Base-by-base conservation (phyloP, 2,329 filamentous ascomycete species). In the Curvularia sp. region DNA sequence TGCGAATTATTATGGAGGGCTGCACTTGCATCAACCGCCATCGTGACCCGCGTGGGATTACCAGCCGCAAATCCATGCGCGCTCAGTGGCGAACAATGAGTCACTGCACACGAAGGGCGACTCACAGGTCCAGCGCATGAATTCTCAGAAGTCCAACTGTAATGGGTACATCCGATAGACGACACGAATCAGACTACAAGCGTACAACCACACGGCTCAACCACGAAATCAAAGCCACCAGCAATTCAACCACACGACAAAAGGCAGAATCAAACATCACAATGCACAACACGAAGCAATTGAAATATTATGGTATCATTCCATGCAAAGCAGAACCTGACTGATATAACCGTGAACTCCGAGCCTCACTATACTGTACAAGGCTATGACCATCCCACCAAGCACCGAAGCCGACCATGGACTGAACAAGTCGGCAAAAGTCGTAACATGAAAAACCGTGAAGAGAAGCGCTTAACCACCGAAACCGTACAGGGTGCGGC, bases 401-500 rank as follows among this genome's bases (percentile, higher is more conserved):
- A 71, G 70, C 70, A 72, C 73, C 91, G 91, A 60, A 87, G 82
- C 55, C 92, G 81, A 41, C 84, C 89, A 69, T 87, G 85, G 68
- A 76, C 61, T 67, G 60, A 64, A 63, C 57, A 63, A 65, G 66
- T 39, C 47, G 47, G 47, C 64, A 68, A 60, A 71, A 74, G 67
- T 74, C 71, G 69, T 75, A 68, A 75, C 68, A 69, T 68, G 70
- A 75, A 74, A 74, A 75, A 71, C 59, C 67, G 63, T 69, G 65
- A 54, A 59, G 55, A 54, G 66, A 66, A 54, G 53, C 58, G 18
- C 74, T 74, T 91, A 94, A 86, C 90, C 91, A 86, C 91, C 91
- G 86, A 93, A 93, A 83, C 91, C 90, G 85, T 93, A 94, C 66
- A 93, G 89, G 77, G 90, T 80, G 63, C 89, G 84, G 74, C 86